Base-by-base conservation (phyloP, 345 rosid species). In the Arabidopsis thaliana region DNA sequence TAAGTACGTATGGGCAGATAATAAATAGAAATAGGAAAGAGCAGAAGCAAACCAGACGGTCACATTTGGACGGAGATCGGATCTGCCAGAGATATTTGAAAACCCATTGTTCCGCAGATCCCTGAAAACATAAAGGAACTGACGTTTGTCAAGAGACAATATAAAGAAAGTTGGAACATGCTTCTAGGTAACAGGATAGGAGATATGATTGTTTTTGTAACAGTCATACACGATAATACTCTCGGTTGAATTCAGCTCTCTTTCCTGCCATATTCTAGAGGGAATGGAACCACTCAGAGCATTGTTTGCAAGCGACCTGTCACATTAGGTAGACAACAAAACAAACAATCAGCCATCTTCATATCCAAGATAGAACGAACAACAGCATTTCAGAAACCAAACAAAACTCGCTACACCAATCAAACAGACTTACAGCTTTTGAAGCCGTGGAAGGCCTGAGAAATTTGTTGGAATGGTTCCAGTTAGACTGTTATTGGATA, bases 221-320 rank as follows among this genome's bases (percentile, higher is more conserved):
- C 34, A 60, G 73, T 57, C 99, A 87, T 90, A 95, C 99, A 95
- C 59, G 20, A 38, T 71, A 79, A 91, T 72, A 69, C 36, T 84
- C 73, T 83, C 87, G 5, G 80, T 82, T 68, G 83, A 84, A 46
- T 83, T 87, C 70, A 83, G 73, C 45, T 74, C 79, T 82, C 74
- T 89, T 79, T 61, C 85, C 79, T 87, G 88, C 97, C 97, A 95
- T 74, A 95, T 74, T 56, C 67, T 72, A 28, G 96, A 87, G 9
- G 89, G 71, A 66, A 95, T 30, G 25, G 94, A 86, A 59, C 99
- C 97, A 72, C 22, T 82, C 77, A 95, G 75, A 61, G 77, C 79
- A 82, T 95, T 95, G 78, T 90, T 89, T 71, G 96, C 96, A 59
- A 95, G 76, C 20, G 82, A 85, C 89, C 99, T 95, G 96, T 74